Base-by-base conservation (phyloP, 148 eudicot genomes). In the Mesembryanthemum crystallinum region DNA sequence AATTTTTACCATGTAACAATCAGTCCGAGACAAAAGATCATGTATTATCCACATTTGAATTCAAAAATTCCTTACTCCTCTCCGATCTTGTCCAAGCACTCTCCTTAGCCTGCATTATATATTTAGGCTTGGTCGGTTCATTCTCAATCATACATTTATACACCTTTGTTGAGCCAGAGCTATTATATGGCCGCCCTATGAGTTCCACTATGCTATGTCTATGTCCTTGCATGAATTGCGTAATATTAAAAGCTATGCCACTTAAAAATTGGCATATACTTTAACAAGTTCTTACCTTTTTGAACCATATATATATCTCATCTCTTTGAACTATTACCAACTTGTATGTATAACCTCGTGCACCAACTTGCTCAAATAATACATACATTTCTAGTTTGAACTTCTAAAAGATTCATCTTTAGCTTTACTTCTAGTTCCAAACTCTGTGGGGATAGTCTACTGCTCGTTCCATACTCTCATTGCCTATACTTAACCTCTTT, bases 301-400 rank as follows among this genome's bases (percentile, higher is more conserved):
- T 67, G 18, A 45, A 12, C 77, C 18, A 27, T 74, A 79, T 73
- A 79, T 47, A 69, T 67, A 57, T 51, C 68, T 33, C 28, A 7
- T 33, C 43, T 47, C 1, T n/a, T 65, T 58, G 4, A 43, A 4
- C 10, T 10, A 15, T 23, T 37, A 45, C 45, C 74, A 73, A 67
- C 62, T 73, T 58, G 73, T 66, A 35, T 35, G 39, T 52, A 65
- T 32, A n/a, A 8, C 24, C 72, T 80, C 68, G 42, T 75, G 67
- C n/a, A 73, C 49, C 77, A 60, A 81, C 51, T 81, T 77, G 83
- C 59, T 81, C 74, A 73, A 57, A 76, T 69, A 43, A 69, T 67
- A 59, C 78, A 58, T 58, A 39, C 29, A 39, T 47, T 15, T 62
- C 33, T 5, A 17, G 17, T 30, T 54, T 23, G 30, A 29, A 59